Conservation (phyloP, 345 rosid species). For the Dipteronia sinensis region DNA sequence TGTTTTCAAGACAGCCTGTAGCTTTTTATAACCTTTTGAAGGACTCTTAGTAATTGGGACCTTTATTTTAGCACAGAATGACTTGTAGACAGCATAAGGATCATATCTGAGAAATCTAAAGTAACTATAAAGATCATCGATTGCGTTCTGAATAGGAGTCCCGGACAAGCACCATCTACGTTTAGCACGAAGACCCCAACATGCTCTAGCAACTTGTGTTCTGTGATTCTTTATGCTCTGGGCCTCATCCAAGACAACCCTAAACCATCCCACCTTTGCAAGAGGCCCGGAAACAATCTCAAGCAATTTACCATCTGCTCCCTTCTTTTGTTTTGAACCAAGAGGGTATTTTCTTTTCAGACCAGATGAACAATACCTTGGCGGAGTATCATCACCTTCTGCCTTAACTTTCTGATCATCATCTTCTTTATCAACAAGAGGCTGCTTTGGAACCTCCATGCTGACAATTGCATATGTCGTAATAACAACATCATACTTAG, state of each 20-base stretch:
- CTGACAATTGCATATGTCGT: conserved; percentile 95
- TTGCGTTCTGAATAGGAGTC: conserved; percentile 96
- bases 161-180: conserved; percentile 99
- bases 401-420: conserved; percentile 57
- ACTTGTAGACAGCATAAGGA: conserved; percentile 63
- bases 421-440: conserved; percentile 61
- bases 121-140: conserved; percentile 97
- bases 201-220: conserved; percentile 97
- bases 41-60: conserved; percentile 65
- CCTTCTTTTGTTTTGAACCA: conserved; percentile 65
- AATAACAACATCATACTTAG: conserved; percentile 90
- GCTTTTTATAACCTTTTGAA: conserved; percentile 65
- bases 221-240: conserved; percentile 95
- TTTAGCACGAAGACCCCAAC: conserved; percentile 99
- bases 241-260: conserved; percentile 96
- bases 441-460: conserved; percentile 96
- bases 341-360: conserved; percentile 63
- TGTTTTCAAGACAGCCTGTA: conserved; percentile 87
- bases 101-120: conserved; percentile 95
- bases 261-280: conserved; percentile 93
- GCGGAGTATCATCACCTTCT: conserved; percentile 43
- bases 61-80: conserved; percentile 67
- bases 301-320: conserved; percentile 35
- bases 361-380: conserved; percentile 38
- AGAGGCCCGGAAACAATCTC: conserved; percentile 77